Evolutionary conservation across 768 basidiomycete genomes (phyloP).

Genomic region (Amyloporia xantha): DNA sequence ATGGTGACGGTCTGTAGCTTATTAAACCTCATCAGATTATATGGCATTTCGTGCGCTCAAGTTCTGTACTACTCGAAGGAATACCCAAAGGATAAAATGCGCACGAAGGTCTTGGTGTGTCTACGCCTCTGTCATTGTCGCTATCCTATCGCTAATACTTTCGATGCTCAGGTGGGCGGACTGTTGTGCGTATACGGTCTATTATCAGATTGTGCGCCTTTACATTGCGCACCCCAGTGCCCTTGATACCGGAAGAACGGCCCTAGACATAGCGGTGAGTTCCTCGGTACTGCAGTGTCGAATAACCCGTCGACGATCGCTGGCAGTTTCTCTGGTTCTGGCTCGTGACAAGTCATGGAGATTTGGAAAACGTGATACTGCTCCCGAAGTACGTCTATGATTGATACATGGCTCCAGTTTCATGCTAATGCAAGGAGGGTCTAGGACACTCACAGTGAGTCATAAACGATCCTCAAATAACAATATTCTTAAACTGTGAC

Average conservation of each 20-base stretch:
- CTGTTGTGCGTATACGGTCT: too few species aligned
- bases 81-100: background rate
- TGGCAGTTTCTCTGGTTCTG: background rate
- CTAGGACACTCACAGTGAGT: background rate
- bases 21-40: background rate
- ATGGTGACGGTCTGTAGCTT: background rate
- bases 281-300: too few species aligned
- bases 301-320: too few species aligned
- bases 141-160: too few species aligned
- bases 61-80: background rate
- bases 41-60: conserved; percentile 1
- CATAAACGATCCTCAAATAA: too few species aligned
- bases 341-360: background rate
- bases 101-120: background rate
- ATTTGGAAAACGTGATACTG: background rate
- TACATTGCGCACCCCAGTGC: too few species aligned
- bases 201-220: too few species aligned
- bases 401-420: too few species aligned
- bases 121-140: too few species aligned
- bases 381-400: background rate
- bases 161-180: too few species aligned
- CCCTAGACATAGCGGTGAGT: background rate
- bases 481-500: background rate
- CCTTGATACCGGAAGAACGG: background rate
- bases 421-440: too few species aligned